Base-by-base conservation (phyloP, 129 eudicot species). In the Centella asiatica region DNA sequence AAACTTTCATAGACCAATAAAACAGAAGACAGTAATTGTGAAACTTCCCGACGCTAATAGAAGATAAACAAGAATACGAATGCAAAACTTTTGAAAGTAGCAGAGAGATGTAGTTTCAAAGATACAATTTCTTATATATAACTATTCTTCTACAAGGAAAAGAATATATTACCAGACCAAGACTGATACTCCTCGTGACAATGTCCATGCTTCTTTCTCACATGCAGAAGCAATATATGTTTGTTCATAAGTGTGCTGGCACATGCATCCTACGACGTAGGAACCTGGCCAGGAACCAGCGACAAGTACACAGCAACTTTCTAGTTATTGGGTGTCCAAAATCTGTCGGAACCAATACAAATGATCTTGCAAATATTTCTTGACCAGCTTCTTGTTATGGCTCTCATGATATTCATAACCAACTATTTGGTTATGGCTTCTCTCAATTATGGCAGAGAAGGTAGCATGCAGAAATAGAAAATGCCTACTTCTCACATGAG, bases 131-230 rank as follows among this genome's bases (percentile, higher is more conserved):
- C n/a, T n/a, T n/a, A n/a, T n/a, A n/a, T n/a, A n/a, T n/a, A n/a
- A n/a, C n/a, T n/a, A n/a, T n/a, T n/a, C n/a, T n/a, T n/a, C n/a
- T n/a, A n/a, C n/a, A n/a, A n/a, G n/a, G 51, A 39, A 63, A 46
- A 46, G 4, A 27, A 63, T 13, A 10, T 13, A 45, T n/a, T 46
- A 20, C 7, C 27, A 63, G 37, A 46, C 56, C 26, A 63, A 36
- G n/a, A 63, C 12, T 31, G 26, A 46, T 46, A 44, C 18, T 17
- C 5, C 24, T 63, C 54, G 28, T 63, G 44, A 45, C 44, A n/a
- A 6, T 8, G 28, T 4, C 5, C 68, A 45, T 63, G 28, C 68
- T 63, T 63, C 56, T 31, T 63, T 27, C 57, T 44, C 56, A 63
- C 23, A 46, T 28, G 28, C 46, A 44, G 46, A 44, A 45, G 14